These are phyloP conservation scores for Coemansia sp. DNA, from an alignment of 371 early-diverging fungal species.

Conservation along the genomic window DNA sequence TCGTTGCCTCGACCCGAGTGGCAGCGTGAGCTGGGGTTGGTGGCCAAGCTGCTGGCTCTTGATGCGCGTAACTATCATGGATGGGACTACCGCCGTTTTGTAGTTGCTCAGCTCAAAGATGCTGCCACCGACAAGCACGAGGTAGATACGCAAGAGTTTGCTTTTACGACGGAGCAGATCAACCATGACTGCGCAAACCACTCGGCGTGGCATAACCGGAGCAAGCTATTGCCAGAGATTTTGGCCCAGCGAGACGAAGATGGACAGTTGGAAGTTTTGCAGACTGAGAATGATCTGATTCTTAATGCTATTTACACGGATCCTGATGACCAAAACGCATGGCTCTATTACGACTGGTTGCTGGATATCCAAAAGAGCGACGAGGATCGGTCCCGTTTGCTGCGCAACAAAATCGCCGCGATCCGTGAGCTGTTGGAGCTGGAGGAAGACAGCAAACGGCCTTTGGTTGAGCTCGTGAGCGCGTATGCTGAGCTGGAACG, in stretches of 20 bases:
- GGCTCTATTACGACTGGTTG: slow-evolving; percentile 92
- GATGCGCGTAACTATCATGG: slow-evolving; percentile 96
- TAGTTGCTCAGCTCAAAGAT: slow-evolving; percentile 59
- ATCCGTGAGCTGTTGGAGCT: slow-evolving; percentile 78
- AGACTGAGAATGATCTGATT: slow-evolving; percentile 75
- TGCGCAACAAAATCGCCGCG: slow-evolving; percentile 62
- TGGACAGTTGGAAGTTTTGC: slow-evolving; percentile 23
- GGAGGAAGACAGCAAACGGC: slow-evolving; percentile 88
- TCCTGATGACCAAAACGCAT: slow-evolving; percentile 94
- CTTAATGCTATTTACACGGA: slow-evolving; percentile 90
- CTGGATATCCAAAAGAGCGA: slow-evolving; percentile 54
- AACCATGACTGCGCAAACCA: slow-evolving; percentile 88
- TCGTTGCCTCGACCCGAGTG: slow-evolving; percentile 73
- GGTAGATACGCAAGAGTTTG: slow-evolving; percentile 63
- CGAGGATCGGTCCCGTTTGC: slow-evolving; percentile 51
- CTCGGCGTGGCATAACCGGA: slow-evolving; percentile 96
- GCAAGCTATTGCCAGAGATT: slow-evolving; percentile 70
- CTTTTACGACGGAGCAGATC: slow-evolving; percentile 83
- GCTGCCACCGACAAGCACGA: slow-evolving; percentile 44
- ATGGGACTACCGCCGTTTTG: slow-evolving; percentile 89
- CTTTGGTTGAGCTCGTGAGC: slow-evolving; percentile 37
- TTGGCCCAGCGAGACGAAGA: slow-evolving; percentile 28
- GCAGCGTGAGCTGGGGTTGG: slow-evolving; percentile 75
- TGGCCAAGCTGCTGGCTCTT: slow-evolving; percentile 71
- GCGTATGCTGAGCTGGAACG: slow-evolving; percentile 30